Conservation (phyloP, 2,329 filamentous ascomycete genomes). For the Beauveria sp. region DNA sequence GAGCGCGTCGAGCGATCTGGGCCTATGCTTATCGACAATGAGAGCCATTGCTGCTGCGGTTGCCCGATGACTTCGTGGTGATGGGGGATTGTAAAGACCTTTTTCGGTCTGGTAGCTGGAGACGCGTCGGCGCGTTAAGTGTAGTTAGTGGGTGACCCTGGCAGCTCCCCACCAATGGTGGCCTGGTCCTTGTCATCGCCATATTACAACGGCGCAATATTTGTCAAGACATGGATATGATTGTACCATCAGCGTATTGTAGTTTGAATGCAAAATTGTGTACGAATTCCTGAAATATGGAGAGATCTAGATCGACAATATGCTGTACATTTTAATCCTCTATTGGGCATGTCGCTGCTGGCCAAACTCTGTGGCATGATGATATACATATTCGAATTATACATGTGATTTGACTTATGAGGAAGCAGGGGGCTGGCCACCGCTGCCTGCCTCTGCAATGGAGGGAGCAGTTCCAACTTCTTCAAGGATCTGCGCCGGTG, state of each 20-base stretch:
- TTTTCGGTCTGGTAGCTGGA: constrained; percentile 18
- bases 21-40: constrained; percentile 65
- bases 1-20: constrained; percentile 66
- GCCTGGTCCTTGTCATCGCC: not conserved
- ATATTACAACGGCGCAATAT: too few species aligned
- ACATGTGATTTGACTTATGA: constrained; percentile 14
- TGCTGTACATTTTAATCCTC: constrained; percentile 2
- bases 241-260: not conserved
- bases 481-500: constrained; percentile 33
- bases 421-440: constrained; percentile 27
- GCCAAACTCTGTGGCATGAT: constrained; percentile 2
- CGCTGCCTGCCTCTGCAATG: constrained; percentile 25
- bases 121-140: constrained; percentile 18
- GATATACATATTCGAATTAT: constrained; percentile 15
- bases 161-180: constrained; percentile 5
- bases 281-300: not conserved
- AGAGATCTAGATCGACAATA: not conserved
- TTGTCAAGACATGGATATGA: too few species aligned
- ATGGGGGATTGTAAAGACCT: constrained; percentile 14
- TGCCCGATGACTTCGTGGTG: constrained; percentile 5
- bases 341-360: not conserved
- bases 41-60: constrained; percentile 47
- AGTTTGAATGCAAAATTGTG: not conserved
- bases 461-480: constrained; percentile 19
- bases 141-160: not conserved